Percentiles rank a stretch among this genome's conserved stretches.
These are phyloP conservation scores for Adenanthera pavonina DNA, from an alignment of 306 rosid species.

Conservation along the genomic window DNA sequence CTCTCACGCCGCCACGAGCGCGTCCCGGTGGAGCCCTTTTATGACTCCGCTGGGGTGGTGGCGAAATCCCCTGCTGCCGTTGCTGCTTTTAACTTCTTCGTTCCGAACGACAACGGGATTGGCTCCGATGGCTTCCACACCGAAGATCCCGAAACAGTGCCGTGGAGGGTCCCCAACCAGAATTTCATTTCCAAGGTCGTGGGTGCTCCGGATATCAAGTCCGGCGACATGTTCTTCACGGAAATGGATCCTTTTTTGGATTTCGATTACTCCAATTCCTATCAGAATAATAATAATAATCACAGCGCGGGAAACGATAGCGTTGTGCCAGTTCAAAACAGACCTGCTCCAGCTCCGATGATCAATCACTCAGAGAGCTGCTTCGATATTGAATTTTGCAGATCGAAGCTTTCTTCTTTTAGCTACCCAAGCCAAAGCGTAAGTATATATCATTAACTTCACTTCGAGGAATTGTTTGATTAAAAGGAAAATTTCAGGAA, in stretches of 20 bases:
- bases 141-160: conserved; percentile 33
- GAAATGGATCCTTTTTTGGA: conserved; percentile 64
- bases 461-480: not conserved
- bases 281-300: conserved; percentile 9
- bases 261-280: conserved; percentile 54
- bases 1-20: conserved; percentile 73
- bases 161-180: conserved; percentile 49
- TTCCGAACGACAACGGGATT: conserved; percentile 11
- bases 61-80: conserved; percentile 27
- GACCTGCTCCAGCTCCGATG: conserved; percentile 35
- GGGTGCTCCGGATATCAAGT: conserved; percentile 50
- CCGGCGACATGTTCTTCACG: conserved; percentile 49
- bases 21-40: conserved; percentile 64
- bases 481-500: not conserved
- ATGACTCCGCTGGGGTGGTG: conserved; percentile 48
- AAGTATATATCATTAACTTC: conserved; percentile 14
- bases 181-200: conserved; percentile 42
- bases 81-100: conserved; percentile 34
- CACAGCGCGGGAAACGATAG: conserved; percentile 51
- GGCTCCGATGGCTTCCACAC: conserved; percentile 20
- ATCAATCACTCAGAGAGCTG: conserved; percentile 46
- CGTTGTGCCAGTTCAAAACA: conserved; percentile 64
- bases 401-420: conserved; percentile 65
- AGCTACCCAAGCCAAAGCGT: conserved; percentile 67
- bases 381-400: conserved; percentile 62